These are phyloP conservation scores for Paecilomyces dactylethromorphus DNA, from an alignment of 2,329 filamentous ascomycete species.

Conservation along the genomic window DNA sequence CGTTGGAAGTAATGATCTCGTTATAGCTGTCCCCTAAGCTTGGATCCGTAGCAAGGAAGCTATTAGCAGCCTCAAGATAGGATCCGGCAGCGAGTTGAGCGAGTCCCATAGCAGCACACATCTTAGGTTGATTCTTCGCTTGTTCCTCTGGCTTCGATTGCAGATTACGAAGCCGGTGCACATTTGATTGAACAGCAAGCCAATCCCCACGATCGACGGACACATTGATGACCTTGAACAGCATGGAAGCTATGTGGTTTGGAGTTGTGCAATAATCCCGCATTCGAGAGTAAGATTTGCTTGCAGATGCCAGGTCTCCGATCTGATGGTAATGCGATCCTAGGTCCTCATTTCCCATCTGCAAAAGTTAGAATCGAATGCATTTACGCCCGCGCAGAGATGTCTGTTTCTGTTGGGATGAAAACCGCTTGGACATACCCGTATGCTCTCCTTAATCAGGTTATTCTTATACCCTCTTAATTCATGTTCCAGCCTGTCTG, in stretches of 20 bases:
- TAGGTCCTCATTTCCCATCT: constrained; percentile 95
- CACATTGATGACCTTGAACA: constrained; percentile 69
- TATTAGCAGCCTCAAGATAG: constrained; percentile 61
- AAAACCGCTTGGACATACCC: constrained; percentile 48
- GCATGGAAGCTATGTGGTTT: constrained; percentile 77
- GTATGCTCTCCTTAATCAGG: constrained; percentile 91
- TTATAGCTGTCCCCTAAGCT: constrained; percentile 55
- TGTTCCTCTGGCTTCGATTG: constrained; percentile 53
- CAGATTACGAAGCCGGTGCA: constrained; percentile 50
- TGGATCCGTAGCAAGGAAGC: constrained; percentile 61
- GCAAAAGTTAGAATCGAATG: constrained; percentile 7
- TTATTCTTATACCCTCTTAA: constrained; percentile 95
- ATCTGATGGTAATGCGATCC: constrained; percentile 74
- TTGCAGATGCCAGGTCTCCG: constrained; percentile 66
- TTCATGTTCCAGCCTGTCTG: constrained; percentile 71
- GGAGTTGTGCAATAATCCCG: constrained; percentile 79
- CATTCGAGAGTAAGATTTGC: constrained; percentile 78
- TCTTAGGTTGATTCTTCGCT: constrained; percentile 56
- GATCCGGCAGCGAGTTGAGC: constrained; percentile 50
- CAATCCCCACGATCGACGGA: constrained; percentile 73
- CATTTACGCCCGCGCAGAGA: background rate
- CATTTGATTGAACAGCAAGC: constrained; percentile 57
- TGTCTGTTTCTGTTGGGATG: background rate
- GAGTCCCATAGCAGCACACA: constrained; percentile 57
- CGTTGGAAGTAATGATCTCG: constrained; percentile 72